A percentile compares a stretch with the other conserved stretches of the same genome.
Conservation (phyloP, 768 basidiomycete genomes). For the Russula dissimulans region DNA sequence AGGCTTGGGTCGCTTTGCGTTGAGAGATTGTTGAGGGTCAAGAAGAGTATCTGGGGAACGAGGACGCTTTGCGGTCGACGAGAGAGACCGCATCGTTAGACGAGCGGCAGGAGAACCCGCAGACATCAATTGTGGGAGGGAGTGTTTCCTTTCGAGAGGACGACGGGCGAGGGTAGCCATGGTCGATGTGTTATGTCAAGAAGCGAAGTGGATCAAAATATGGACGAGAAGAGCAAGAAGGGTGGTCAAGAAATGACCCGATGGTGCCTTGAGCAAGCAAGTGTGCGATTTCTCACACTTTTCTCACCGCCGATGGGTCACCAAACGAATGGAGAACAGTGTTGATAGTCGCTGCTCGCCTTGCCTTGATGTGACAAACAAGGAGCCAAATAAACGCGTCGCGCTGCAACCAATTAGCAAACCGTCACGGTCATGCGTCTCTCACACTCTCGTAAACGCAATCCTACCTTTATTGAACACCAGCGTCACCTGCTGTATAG, state of each 20-base stretch:
- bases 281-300: not conserved
- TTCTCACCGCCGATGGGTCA: not conserved
- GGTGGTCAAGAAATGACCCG: constrained; percentile 5
- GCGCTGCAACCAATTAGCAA: constrained; percentile 2
- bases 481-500: too few relatives aligned
- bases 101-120: constrained; percentile 13
- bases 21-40: constrained; percentile 17
- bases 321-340: not conserved
- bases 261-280: constrained; percentile 2
- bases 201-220: not conserved
- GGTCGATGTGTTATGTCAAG: not conserved
- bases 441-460: not conserved
- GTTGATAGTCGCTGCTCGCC: not conserved
- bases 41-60: constrained; percentile 18
- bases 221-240: not conserved
- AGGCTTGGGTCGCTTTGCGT: constrained; percentile 13
- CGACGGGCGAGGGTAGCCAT: constrained; percentile 19
- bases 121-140: constrained; percentile 16
- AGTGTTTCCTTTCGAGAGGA: constrained; percentile 18
- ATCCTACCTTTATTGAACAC: not conserved
- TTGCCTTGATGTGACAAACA: not conserved
- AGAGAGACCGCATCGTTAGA: constrained; percentile 9
- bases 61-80: constrained; percentile 14
- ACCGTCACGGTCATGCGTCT: not conserved
- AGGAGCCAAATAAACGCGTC: constrained; percentile 21